Evolutionary conservation across 306 rosid species (phyloP).

Genomic region (Hippophae tibetana): DNA sequence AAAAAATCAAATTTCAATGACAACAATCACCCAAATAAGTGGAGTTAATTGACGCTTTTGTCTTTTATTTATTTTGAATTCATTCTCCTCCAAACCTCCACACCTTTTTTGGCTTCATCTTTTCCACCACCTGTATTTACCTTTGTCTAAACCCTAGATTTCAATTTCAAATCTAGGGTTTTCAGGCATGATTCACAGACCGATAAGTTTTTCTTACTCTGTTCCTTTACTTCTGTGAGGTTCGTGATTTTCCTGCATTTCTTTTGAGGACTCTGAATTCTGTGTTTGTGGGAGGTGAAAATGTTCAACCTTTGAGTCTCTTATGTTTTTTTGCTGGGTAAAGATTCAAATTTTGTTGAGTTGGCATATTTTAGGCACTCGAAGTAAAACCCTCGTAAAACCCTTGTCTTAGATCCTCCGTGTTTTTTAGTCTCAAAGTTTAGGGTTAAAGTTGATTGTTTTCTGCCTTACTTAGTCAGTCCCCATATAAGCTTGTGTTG

Average conservation of each 20-base stretch:
- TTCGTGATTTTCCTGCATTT: conserved; percentile 40
- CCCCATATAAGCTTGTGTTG: no score
- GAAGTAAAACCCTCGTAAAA: conserved; percentile 28
- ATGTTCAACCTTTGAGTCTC: conserved; percentile 17
- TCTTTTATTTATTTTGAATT: conserved; percentile 7
- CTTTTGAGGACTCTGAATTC: conserved; percentile 5
- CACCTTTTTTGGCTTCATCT: conserved; percentile 9
- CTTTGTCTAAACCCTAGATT: conserved; percentile 63
- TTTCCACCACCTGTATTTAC: conserved; percentile 30
- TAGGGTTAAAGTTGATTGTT: conserved; percentile 12
- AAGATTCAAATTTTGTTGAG: conserved; percentile 6
- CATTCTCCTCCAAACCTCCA: not conserved
- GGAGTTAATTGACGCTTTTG: no score
- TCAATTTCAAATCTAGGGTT: conserved; percentile 57
- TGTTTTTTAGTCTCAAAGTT: conserved; percentile 17
- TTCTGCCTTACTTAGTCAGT: not conserved
- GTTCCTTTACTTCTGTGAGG: conserved; percentile 19
- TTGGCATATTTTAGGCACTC: conserved; percentile 18
- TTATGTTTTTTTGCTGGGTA: conserved; percentile 4
- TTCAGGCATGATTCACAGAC: conserved; percentile 21
- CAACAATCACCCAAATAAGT: no score
- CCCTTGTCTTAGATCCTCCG: conserved; percentile 12
- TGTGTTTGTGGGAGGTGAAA: conserved; percentile 7
- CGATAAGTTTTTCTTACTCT: conserved; percentile 9
- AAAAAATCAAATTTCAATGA: no score